A percentile compares a stretch with the other conserved stretches of the same genome.
These are phyloP conservation scores for Naumovozyma castellii DNA, from an alignment of 805 yeast species.

Conservation along the genomic window DNA sequence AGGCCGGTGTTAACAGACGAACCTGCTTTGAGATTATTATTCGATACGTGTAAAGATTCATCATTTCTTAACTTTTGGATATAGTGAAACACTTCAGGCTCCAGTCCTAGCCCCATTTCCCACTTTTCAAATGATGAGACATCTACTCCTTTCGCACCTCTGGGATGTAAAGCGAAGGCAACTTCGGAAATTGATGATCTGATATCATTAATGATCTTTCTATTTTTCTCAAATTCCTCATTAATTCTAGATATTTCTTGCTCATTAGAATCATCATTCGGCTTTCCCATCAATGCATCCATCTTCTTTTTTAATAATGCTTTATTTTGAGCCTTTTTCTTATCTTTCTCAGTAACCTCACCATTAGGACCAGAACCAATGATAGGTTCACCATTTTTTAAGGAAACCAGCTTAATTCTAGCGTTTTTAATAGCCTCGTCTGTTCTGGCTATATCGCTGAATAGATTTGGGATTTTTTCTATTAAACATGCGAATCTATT, in stretches of 20 bases:
- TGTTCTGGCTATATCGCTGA: constrained; percentile 48
- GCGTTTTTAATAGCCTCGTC: constrained; percentile 62
- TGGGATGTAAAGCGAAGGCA: constrained; percentile 22
- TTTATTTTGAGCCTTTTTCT: constrained; percentile 66
- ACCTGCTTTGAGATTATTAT: too few species aligned
- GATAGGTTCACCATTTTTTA: constrained; percentile 59
- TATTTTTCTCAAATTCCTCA: constrained; percentile 46
- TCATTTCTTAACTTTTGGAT: not conserved
- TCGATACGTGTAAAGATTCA: too few species aligned
- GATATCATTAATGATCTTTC: constrained; percentile 58
- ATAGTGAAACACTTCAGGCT: constrained; percentile 41
- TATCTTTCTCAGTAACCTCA: constrained; percentile 69
- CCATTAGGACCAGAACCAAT: constrained; percentile 83
- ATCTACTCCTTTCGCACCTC: constrained; percentile 24
- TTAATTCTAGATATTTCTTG: constrained; percentile 40
- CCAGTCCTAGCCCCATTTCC: constrained; percentile 75
- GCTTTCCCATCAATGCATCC: constrained; percentile 63
- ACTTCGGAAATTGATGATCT: constrained; percentile 57
- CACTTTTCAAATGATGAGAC: constrained; percentile 55
- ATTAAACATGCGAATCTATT: constrained; percentile 52
- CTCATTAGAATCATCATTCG: constrained; percentile 18
- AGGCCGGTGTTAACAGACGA: too few species aligned
- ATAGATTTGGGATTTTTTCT: constrained; percentile 56
- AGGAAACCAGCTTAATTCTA: constrained; percentile 53
- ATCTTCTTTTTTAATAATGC: constrained; percentile 72